phyloP scores from a whole-genome alignment of 2,329 filamentous ascomycete species.

The Sclerotinia trifoliorum region DNA sequence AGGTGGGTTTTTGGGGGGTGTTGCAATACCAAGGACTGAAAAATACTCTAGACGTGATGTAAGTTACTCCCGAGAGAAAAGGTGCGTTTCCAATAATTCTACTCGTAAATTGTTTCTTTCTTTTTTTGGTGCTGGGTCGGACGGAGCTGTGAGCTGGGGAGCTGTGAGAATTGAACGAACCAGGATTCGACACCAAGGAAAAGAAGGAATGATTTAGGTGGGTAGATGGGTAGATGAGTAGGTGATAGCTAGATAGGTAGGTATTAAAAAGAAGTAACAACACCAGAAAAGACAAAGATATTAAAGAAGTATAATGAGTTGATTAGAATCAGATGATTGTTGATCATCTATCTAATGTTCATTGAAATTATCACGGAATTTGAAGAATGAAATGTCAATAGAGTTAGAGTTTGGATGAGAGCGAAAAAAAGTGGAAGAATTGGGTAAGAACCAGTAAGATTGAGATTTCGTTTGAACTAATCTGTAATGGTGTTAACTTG shows the following conservation, averaged over 20 bases:
- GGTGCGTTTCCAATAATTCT: constrained; percentile 2
- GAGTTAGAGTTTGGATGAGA: background rate
- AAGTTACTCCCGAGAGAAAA: background rate
- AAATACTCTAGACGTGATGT: constrained; percentile 10
- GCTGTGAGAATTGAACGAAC: background rate
- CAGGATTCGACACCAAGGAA: background rate
- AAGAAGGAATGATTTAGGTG: background rate
- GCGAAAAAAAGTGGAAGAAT: background rate
- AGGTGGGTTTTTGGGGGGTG: constrained; percentile 5
- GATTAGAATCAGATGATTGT: constrained; percentile 5
- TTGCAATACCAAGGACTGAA: background rate
- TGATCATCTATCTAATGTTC: background rate
- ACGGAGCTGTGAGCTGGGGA: background rate
- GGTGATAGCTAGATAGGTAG: background rate
- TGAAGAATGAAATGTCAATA: background rate
- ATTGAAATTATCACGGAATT: background rate
- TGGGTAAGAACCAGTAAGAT: background rate
- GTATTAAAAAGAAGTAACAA: background rate
- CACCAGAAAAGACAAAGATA: background rate
- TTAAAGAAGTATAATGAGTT: background rate
- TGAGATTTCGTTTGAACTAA: background rate
- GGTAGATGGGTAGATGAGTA: background rate
- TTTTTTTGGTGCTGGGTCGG: background rate
- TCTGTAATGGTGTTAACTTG: background rate
- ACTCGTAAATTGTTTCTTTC: background rate